A percentile compares a stretch with the other conserved stretches of the same genome.
phyloP scores from a whole-genome alignment of 495 filamentous ascomycete species.

The Aspergillus nanangensis region DNA sequence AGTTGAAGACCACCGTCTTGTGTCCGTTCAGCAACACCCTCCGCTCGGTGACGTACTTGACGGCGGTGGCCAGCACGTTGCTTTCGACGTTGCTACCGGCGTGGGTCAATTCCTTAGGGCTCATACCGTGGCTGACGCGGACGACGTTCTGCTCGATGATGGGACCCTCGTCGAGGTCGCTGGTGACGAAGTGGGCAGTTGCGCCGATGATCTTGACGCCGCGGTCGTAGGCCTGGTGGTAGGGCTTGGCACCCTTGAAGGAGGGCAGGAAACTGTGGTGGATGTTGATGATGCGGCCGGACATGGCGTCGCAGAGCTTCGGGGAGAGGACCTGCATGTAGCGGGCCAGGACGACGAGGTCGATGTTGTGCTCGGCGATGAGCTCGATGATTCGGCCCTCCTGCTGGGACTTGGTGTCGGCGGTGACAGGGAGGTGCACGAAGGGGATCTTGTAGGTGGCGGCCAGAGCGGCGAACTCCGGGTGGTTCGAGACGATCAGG shows the following conservation, averaged over 20 bases:
- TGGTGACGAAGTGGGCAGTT: constrained; percentile 73
- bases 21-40: constrained; percentile 66
- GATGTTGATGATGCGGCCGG: constrained; percentile 75
- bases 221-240: constrained; percentile 73
- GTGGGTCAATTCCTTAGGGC: constrained; percentile 63
- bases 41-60: constrained; percentile 70
- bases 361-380: constrained; percentile 56
- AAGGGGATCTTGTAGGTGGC: constrained; percentile 68
- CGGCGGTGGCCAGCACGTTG: constrained; percentile 64
- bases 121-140: constrained; percentile 64
- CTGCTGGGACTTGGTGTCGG: constrained; percentile 64
- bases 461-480: constrained; percentile 62
- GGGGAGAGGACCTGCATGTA: constrained; percentile 81
- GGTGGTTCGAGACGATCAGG: constrained; percentile 66
- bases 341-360: constrained; percentile 70
- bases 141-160: constrained; percentile 76
- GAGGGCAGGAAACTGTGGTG: constrained; percentile 75
- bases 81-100: constrained; percentile 74
- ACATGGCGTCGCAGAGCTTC: constrained; percentile 65
- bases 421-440: constrained; percentile 66
- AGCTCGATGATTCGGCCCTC: constrained; percentile 62
- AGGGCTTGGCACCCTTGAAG: constrained; percentile 78
- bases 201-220: constrained; percentile 80
- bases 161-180: constrained; percentile 70
- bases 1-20: constrained; percentile 70